Conservation (phyloP, 768 basidiomycete species). For the Boletus tomentosulus region DNA sequence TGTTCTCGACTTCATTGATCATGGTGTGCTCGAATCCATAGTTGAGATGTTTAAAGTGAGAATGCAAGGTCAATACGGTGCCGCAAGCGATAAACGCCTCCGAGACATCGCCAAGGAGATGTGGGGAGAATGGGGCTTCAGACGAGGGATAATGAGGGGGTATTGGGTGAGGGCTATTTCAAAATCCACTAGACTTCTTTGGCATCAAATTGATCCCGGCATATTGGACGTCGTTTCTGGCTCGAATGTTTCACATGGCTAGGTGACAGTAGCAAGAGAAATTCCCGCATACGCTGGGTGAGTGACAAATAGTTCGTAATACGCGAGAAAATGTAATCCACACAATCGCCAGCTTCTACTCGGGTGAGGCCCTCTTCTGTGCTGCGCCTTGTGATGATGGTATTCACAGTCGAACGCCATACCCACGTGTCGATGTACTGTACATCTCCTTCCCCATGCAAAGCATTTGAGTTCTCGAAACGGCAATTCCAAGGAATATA, state of each 20-base stretch:
- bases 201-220: not conserved
- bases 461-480: constrained; percentile 88
- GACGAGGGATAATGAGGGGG: constrained; percentile 90
- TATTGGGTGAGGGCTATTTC: constrained; percentile 69
- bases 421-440: too few species aligned
- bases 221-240: not conserved
- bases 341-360: constrained; percentile 53
- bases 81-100: constrained; percentile 71
- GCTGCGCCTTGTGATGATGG: not conserved
- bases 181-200: not conserved
- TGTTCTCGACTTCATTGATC: not conserved
- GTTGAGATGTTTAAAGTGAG: constrained; percentile 99
- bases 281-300: constrained; percentile 93
- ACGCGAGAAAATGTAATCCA: not conserved
- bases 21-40: constrained; percentile 22
- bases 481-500: constrained; percentile 63
- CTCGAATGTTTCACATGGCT: not conserved
- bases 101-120: constrained; percentile 70
- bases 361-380: constrained; percentile 36
- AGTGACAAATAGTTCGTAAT: not conserved
- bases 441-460: not conserved
- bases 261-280: constrained; percentile 90
- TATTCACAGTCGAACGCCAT: not conserved
- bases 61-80: constrained; percentile 96
- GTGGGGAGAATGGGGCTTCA: constrained; percentile 84